phyloP scores from a whole-genome alignment of 345 rosid genomes.

The Hirschfeldia incana region DNA sequence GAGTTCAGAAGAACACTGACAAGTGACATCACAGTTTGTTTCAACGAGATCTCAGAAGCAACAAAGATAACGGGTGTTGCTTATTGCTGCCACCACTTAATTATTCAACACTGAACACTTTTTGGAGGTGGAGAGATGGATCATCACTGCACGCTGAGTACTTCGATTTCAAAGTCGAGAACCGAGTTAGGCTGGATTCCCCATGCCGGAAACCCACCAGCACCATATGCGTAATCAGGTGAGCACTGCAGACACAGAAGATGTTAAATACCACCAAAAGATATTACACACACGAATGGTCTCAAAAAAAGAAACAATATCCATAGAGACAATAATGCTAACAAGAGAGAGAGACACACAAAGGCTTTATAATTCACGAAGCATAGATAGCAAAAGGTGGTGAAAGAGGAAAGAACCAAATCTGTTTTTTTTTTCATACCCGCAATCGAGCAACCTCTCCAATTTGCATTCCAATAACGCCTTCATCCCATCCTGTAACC shows the following conservation, averaged over 20 bases:
- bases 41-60: slow-evolving; percentile 18
- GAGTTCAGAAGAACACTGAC: slow-evolving; percentile 10
- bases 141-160: slow-evolving; percentile 52
- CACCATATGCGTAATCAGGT: slow-evolving; percentile 91
- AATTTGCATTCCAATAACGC: slow-evolving; percentile 89
- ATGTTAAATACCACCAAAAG: background rate
- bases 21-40: background rate
- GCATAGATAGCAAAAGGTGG: background rate
- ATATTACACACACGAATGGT: background rate
- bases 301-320: background rate
- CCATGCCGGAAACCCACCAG: slow-evolving; percentile 79
- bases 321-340: background rate
- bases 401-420: background rate
- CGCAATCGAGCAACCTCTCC: slow-evolving; percentile 89
- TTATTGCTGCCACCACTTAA: background rate
- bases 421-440: background rate
- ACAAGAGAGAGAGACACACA: background rate
- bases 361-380: background rate
- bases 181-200: slow-evolving; percentile 86
- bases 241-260: slow-evolving; percentile 55
- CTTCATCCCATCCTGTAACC: slow-evolving; percentile 94
- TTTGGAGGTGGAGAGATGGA: background rate
- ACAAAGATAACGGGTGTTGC: background rate
- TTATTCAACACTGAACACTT: background rate
- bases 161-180: slow-evolving; percentile 90